Conservation (phyloP, 306 rosid genomes). For the Purshia tridentata region DNA sequence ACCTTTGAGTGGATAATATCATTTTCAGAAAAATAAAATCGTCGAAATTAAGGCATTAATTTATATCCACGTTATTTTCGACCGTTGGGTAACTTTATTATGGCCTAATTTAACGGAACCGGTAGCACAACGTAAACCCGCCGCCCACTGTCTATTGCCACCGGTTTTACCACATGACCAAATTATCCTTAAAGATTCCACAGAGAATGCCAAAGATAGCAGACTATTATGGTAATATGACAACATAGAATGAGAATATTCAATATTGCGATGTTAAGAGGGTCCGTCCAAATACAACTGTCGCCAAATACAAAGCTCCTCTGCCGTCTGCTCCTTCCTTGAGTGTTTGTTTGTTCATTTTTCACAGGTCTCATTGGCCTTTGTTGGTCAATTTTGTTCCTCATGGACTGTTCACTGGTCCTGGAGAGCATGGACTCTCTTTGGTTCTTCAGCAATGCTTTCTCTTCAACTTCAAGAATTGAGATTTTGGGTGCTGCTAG, state of each 20-base stretch:
- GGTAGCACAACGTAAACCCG: neutral
- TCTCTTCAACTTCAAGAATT: constrained; percentile 9
- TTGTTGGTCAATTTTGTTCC: neutral
- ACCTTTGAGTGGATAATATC: no score
- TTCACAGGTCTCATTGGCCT: no score
- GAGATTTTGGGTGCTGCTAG: constrained; percentile 5
- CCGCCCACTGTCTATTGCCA: neutral
- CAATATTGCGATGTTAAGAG: neutral
- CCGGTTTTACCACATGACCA: neutral
- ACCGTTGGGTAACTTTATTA: constrained; percentile 21
- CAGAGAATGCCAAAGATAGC: fast-evolving
- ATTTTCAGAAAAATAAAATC: neutral
- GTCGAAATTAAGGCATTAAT: neutral
- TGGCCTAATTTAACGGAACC: neutral
- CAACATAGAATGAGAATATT: neutral
- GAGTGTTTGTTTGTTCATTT: no score
- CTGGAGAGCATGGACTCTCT: constrained; percentile 48
- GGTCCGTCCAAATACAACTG: constrained; percentile 20
- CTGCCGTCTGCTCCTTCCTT: neutral
- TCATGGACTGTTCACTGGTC: constrained; percentile 47
- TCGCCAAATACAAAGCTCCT: constrained; percentile 8
- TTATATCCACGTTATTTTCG: constrained; percentile 1
- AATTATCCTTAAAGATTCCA: neutral
- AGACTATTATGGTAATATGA: neutral
- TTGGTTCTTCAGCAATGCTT: constrained; percentile 61